phyloP scores from a whole-genome alignment of 495 filamentous ascomycete species.

The Penicillium soppii region DNA sequence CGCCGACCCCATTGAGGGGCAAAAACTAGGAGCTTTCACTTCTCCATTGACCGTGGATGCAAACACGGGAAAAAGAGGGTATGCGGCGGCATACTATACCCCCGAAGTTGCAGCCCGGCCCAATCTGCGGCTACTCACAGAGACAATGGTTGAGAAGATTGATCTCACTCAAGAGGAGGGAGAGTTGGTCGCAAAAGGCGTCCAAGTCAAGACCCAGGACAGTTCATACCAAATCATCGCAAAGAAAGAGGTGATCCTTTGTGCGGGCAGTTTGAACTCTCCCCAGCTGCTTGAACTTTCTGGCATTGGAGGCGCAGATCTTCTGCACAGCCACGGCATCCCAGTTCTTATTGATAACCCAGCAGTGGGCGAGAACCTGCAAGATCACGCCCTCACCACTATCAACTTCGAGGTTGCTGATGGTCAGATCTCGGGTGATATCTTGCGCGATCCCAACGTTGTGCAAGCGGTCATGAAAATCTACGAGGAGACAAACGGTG shows the following conservation, averaged over 20 bases:
- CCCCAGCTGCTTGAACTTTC: constrained; percentile 59
- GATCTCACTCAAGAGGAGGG: constrained; percentile 22
- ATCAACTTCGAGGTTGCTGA: constrained; percentile 43
- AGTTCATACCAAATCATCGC: constrained; percentile 39
- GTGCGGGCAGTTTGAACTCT: constrained; percentile 53
- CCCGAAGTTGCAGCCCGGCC: constrained; percentile 34
- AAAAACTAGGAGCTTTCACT: constrained; percentile 23
- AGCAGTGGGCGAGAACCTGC: constrained; percentile 45
- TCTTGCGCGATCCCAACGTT: constrained; percentile 38
- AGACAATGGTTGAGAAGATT: constrained; percentile 44
- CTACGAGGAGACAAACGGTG: constrained; percentile 30
- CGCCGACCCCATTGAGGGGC: constrained; percentile 22
- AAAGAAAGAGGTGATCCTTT: constrained; percentile 53
- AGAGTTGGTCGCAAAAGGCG: constrained; percentile 29
- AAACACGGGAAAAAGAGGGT: constrained; percentile 34
- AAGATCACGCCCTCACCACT: constrained; percentile 34
- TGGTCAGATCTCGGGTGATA: constrained; percentile 39
- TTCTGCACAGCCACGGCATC: constrained; percentile 31
- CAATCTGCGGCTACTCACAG: constrained; percentile 47
- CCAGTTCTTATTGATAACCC: constrained; percentile 34
- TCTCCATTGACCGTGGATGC: constrained; percentile 16
- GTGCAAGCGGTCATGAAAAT: constrained; percentile 34
- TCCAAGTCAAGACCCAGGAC: constrained; percentile 33
- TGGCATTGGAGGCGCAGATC: constrained; percentile 45
- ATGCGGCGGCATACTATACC: constrained; percentile 31